Base-by-base conservation (phyloP, 2,329 filamentous ascomycete genomes). In the Atkinsonella texensis region DNA sequence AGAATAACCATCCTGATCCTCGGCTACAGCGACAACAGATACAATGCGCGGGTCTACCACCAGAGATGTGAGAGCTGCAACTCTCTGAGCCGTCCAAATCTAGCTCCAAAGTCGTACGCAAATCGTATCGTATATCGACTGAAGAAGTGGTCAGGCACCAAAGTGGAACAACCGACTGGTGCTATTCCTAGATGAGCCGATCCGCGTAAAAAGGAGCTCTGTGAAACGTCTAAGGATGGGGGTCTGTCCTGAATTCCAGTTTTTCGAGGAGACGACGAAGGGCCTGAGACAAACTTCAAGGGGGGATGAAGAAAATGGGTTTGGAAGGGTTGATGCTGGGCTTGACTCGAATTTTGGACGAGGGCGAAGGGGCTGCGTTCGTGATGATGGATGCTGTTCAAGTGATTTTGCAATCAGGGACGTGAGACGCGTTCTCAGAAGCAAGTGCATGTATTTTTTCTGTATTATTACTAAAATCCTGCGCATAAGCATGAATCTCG, bases 141-240 rank as follows among this genome's bases (percentile, higher is more conserved):
- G 4, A 68, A 66, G 54, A 64, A 60, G 39, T 71, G 68, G 69
- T 58, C 56, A 5, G 63, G 62, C 0, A 44, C 70, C 1, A 2
- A 48, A 2, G 46, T 62, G 40, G 55, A 62, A 5, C 28, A 0
- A 6, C 59, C 52, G 0, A 4, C 1, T 41, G 28, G 13, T 2
- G 6, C 6, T 0, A 13, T 9, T 0, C 51, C 51, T 2, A 33
- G 48, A 28, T 28, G 7, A 28, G 5, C 28, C 0, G 40, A 51
- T 0, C 58, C 64, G 1, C 67, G 71, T 33, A 41, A 62, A 43
- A 6, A 0, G 0, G 15, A 47, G 0, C 53, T 69, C 1, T 71
- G 69, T 33, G 67, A 71, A 52, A 68, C 68, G 0, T 71, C 68
- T 48, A 69, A 60, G 52, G 52, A 51, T 32, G 65, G 64, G 64